Base-by-base conservation (phyloP, 306 rosid species). In the Boehmeria nivea region DNA sequence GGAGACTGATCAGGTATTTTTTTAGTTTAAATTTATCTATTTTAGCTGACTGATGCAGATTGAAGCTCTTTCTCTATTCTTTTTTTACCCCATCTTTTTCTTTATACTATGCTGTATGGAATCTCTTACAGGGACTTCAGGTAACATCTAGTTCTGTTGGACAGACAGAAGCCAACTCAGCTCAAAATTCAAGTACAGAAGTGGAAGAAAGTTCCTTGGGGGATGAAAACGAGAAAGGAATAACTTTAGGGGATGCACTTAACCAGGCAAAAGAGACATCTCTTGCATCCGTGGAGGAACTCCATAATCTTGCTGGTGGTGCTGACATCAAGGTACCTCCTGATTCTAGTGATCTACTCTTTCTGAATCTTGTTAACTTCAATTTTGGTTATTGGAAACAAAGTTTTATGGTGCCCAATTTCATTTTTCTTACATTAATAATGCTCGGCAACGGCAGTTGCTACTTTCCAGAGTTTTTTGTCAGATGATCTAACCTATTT, bases 261-360 rank as follows among this genome's bases (percentile, higher is more conserved):
- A 79, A 37, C 77, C 93, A 82, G 70, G 85, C 59, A 54, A 88
- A 88, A 65, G 88, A 81, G 55, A 61, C 80, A 16, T 73, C 94
- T 55, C 82, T 79, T 53, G 79, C 90, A 49, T 88, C 95, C 51
- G 88, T 93, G 46, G 99, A 93, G 84, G 99, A 87, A 68, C 87
- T 93, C 61, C 96, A 88, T 25, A 88, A 77, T 78, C 99, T 93
- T 73, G 95, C 96, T 25, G 99, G 90, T 57, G 95, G 94, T 65
- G 88, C 96, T 63, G 99, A 93, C 80, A 93, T 93, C 76, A 93
- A 88, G 94, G 99, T 93, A 63, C 43, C 57, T 48, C 14, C 24
- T 68, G 70, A 58, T 51, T 16, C 51, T 31, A n/a, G n/a, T n/a
- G n/a, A n/a, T n/a, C n/a, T n/a, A n/a, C 51, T 37, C 51, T 28